phyloP scores from a whole-genome alignment of 75 land plant species.

The Pseudotsuga menziesii region DNA sequence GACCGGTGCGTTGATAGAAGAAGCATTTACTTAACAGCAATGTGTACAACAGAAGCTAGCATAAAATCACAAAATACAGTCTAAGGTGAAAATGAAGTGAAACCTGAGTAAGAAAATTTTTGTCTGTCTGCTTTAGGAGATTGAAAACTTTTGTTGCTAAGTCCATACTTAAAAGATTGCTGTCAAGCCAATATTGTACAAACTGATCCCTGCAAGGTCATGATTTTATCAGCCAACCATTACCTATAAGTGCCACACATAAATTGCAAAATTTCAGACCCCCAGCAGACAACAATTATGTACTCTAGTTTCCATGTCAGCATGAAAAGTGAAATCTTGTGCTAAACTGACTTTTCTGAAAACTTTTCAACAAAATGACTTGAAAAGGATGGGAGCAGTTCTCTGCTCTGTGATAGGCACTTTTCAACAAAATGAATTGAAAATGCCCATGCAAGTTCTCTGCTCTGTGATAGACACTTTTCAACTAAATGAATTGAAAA shows the following conservation, averaged over 20 bases:
- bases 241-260: neutral
- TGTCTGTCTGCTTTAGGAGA: slow-evolving; percentile 72
- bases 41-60: neutral
- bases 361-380: too few relatives aligned
- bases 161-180: slow-evolving; percentile 69
- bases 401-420: too few relatives aligned
- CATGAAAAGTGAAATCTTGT: too few relatives aligned
- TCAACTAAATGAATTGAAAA: too few relatives aligned
- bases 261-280: too few relatives aligned
- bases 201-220: slow-evolving; percentile 57
- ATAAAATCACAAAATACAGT: neutral
- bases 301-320: too few relatives aligned
- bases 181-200: slow-evolving; percentile 73
- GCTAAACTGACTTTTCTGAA: too few relatives aligned
- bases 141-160: slow-evolving; percentile 54
- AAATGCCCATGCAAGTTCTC: too few relatives aligned
- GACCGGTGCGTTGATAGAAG: neutral
- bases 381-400: too few relatives aligned
- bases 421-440: too few relatives aligned
- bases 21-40: neutral
- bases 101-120: slow-evolving; percentile 73
- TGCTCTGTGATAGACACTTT: too few relatives aligned
- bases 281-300: too few relatives aligned
- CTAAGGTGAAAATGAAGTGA: neutral
- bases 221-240: neutral